Evolutionary conservation across 257 asterid species (phyloP).

Genomic region (Ehretia macrophylla): DNA sequence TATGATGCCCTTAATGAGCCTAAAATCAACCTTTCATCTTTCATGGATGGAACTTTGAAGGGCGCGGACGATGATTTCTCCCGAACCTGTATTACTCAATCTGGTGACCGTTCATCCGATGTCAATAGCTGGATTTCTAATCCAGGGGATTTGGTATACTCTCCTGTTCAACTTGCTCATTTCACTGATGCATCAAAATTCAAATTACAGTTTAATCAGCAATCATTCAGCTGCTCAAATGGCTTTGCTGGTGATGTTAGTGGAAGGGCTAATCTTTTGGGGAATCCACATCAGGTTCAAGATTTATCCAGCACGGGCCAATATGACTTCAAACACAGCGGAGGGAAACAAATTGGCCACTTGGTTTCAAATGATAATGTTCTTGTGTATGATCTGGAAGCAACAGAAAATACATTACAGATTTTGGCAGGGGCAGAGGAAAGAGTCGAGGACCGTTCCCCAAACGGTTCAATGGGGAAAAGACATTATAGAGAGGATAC

Average conservation of each 20-base stretch:
- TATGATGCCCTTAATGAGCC: slow-evolving; percentile 32
- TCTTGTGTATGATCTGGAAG: not conserved
- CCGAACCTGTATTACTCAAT: not conserved
- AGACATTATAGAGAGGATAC: slow-evolving; percentile 17
- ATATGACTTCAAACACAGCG: too few relatives aligned
- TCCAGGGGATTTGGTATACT: slow-evolving; percentile 2
- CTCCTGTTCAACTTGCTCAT: not conserved
- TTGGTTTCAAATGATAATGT: not conserved
- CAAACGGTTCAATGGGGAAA: slow-evolving; percentile 14
- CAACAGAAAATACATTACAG: not conserved
- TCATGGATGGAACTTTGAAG: not conserved
- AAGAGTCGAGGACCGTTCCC: slow-evolving; percentile 12
- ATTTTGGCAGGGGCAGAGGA: not conserved
- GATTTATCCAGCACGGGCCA: slow-evolving; percentile 1
- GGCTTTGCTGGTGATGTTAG: not conserved
- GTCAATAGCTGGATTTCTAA: not conserved
- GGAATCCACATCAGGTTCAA: slow-evolving; percentile 10
- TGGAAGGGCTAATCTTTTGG: not conserved
- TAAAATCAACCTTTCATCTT: slow-evolving; percentile 1
- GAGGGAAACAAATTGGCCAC: not conserved
- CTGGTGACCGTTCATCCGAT: not conserved
- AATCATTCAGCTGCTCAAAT: not conserved
- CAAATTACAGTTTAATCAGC: not conserved
- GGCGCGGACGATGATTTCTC: not conserved
- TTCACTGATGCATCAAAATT: not conserved